Evolutionary conservation across 2,329 filamentous ascomycete species (phyloP), one percentile per base, ranked within the genome.

Genomic region (Trichoderma guizhouense): DNA sequence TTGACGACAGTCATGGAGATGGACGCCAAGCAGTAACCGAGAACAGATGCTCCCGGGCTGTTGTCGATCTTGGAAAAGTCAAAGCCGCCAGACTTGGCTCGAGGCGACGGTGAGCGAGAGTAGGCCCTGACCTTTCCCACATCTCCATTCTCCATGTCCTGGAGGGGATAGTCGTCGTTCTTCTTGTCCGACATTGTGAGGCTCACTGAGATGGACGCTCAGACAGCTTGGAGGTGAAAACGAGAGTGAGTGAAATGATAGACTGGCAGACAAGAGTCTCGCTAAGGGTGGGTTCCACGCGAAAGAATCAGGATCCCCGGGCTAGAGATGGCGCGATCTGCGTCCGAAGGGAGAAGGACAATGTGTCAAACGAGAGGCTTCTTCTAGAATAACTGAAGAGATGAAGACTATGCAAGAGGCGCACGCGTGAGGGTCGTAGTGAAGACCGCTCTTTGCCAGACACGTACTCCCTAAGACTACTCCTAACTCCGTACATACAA

Each of bases 1-100:
- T 99, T 99, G 82, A 97, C 96, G n/a, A 98, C 93, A 8, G 96
- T 99, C 96, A 99, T 99, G 82, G 95, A 89, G 80, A 99, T 99
- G n/a, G 95, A 98, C 68, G 95, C 93, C 78, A 92, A 86, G 83
- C 96, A 99, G 86, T 99, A 99, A 63, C 93, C 90, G 75, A 97
- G 80, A 77, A 99, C 93, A 26, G 95, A 94, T 62, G 96, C 81
- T 60, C 89, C 85, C 18, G 94, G 93, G 82, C 90, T 96, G 83
- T 94, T 93, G 78, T 91, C 88, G 74, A 94, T 81, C 77, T 85
- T 83, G 74, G 85, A 81, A 57, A 86, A 74, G 72, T 81, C 82
- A 57, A 83, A 74, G 47, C 74, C 74, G 21, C 78, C 68, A 36
- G 68, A 24, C 15, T 57, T 47, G 55, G 65, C 64, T n/a, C 75